phyloP scores from a whole-genome alignment of 2,329 filamentous ascomycete species.

The Plenodomus lindquistii region DNA sequence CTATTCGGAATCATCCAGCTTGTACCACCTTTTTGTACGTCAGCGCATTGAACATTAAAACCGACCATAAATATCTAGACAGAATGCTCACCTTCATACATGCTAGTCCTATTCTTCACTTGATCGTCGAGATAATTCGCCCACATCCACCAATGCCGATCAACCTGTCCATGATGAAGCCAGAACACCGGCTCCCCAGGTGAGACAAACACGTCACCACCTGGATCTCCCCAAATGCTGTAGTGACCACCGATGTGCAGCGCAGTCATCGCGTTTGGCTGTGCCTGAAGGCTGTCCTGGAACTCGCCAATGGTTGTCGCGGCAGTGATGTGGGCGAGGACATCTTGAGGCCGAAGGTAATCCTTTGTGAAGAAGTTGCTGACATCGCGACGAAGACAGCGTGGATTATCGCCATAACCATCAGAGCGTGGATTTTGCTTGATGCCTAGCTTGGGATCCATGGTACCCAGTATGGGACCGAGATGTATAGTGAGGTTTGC shows the following conservation, averaged over 20 bases:
- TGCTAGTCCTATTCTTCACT: constrained; percentile 21
- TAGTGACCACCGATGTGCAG: constrained; percentile 54
- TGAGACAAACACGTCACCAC: constrained; percentile 52
- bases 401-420: constrained; percentile 35
- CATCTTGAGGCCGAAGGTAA: constrained; percentile 19
- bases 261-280: constrained; percentile 11
- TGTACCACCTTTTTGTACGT: constrained; percentile 37
- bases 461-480: constrained; percentile 51
- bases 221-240: constrained; percentile 49
- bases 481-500: constrained; percentile 49
- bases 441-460: constrained; percentile 35
- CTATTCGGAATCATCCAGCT: constrained; percentile 49
- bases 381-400: constrained; percentile 38
- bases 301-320: constrained; percentile 27
- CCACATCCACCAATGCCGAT: constrained; percentile 57
- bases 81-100: constrained; percentile 42
- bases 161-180: constrained; percentile 54
- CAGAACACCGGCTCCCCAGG: constrained; percentile 54
- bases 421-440: constrained; percentile 35
- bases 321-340: constrained; percentile 29
- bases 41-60: neutral
- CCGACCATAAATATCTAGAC: neutral
- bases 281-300: constrained; percentile 30
- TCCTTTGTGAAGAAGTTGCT: constrained; percentile 30
- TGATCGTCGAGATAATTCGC: constrained; percentile 46